These are phyloP conservation scores for Cercophora samala DNA, from an alignment of 495 filamentous ascomycete species.

Conservation along the genomic window DNA sequence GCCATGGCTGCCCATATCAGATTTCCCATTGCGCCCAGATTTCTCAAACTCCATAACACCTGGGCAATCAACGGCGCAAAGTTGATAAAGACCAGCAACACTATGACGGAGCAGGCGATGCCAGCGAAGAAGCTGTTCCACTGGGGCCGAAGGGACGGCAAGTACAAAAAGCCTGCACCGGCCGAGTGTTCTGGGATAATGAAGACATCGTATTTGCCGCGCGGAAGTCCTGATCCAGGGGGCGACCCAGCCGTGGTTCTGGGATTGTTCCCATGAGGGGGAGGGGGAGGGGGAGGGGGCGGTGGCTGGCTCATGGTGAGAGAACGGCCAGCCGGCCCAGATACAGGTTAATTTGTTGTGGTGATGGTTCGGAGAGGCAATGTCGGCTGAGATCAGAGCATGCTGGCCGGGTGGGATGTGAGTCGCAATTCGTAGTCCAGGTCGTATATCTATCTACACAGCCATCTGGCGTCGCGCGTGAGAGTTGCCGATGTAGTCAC, in stretches of 20 bases:
- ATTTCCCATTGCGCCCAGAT: neutral
- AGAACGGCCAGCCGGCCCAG: constrained; percentile 24
- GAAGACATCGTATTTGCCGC: constrained; percentile 94
- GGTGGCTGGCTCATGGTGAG: constrained; percentile 46
- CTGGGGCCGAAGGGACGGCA: constrained; percentile 80
- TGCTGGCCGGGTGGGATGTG: neutral
- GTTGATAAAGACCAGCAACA: constrained; percentile 63
- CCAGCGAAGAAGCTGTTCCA: constrained; percentile 90
- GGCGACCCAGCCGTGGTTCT: constrained; percentile 39
- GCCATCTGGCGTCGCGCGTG: neutral
- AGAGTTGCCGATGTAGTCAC: neutral
- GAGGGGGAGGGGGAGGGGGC: constrained; percentile 63
- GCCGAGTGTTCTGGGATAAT: constrained; percentile 92
- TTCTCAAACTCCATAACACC: neutral
- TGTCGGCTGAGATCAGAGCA: neutral
- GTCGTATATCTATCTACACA: neutral
- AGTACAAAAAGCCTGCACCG: constrained; percentile 87
- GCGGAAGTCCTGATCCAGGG: constrained; percentile 56
- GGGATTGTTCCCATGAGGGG: constrained; percentile 67
- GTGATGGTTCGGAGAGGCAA: neutral
- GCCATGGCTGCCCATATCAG: neutral
- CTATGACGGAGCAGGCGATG: constrained; percentile 65
- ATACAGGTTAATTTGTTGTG: neutral
- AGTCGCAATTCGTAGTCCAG: neutral
- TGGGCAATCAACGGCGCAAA: constrained; percentile 53